Conservation (phyloP, 371 early-diverging fungal species). For the Mucor lusitanicus region DNA sequence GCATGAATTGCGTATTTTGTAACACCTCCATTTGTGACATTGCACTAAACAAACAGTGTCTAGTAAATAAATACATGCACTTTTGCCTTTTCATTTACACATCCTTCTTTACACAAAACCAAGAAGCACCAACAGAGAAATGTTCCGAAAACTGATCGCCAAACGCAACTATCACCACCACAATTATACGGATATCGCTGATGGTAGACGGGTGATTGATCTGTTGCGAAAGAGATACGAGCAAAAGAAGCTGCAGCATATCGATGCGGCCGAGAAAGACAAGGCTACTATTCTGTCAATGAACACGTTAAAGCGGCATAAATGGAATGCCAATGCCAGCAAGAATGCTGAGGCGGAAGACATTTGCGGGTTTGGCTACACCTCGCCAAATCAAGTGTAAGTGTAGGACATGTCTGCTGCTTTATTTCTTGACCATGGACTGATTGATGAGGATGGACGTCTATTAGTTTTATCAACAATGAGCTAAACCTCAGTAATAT, state of each 20-base stretch:
- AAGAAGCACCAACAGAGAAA: too few species aligned
- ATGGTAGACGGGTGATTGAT: slow-evolving; percentile 9
- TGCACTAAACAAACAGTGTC: neutral
- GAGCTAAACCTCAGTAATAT: slow-evolving; percentile 45
- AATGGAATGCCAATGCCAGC: neutral
- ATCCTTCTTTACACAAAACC: neutral
- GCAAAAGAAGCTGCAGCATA: slow-evolving; percentile 27
- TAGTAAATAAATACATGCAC: too few species aligned
- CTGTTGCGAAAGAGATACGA: slow-evolving; percentile 18
- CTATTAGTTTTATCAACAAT: slow-evolving; percentile 48
- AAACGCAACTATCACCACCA: slow-evolving; percentile 2
- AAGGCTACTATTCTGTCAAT: slow-evolving; percentile 28
- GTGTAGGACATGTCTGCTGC: too few species aligned
- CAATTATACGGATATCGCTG: neutral
- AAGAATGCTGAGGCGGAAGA: neutral
- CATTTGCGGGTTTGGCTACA: slow-evolving; percentile 15
- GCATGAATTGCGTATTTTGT: neutral
- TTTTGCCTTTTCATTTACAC: neutral
- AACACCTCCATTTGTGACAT: neutral
- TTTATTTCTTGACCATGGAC: neutral
- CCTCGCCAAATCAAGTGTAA: slow-evolving; percentile 23
- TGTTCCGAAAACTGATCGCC: slow-evolving; percentile 6
- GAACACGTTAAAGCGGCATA: neutral
- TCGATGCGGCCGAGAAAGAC: slow-evolving; percentile 26
- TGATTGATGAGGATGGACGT: neutral